Evolutionary conservation across 2,329 filamentous ascomycete species (phyloP).

Genomic region (Fusarium verticillioides): DNA sequence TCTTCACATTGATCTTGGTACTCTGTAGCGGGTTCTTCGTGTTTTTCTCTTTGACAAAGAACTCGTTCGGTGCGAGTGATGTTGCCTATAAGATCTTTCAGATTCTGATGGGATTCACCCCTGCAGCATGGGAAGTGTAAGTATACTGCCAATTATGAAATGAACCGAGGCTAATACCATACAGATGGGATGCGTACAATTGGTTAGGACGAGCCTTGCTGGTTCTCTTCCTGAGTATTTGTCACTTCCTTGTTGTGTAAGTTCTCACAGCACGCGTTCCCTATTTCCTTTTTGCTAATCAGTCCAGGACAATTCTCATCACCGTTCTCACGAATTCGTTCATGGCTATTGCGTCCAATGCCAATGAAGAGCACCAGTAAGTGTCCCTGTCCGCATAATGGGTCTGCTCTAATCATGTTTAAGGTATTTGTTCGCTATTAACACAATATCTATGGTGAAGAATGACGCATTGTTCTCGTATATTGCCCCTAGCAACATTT

Average conservation of each 20-base stretch:
- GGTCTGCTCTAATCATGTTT: constrained; percentile 12
- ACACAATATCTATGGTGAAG: constrained; percentile 97
- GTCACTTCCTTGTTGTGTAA: constrained; percentile 90
- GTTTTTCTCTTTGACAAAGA: constrained; percentile 86
- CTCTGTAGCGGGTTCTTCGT: constrained; percentile 95
- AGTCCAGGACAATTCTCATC: constrained; percentile 80
- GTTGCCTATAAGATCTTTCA: constrained; percentile 95
- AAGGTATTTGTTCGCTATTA: constrained; percentile 91
- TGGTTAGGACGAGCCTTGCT: constrained; percentile 79
- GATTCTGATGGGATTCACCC: constrained; percentile 94
- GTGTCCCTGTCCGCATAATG: constrained; percentile 33
- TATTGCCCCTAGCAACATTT: constrained; percentile 88
- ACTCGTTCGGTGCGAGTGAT: constrained; percentile 74
- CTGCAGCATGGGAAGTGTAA: constrained; percentile 90
- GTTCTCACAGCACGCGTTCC: constrained; percentile 35
- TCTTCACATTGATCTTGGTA: constrained; percentile 85
- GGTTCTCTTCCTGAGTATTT: constrained; percentile 88
- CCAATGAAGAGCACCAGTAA: constrained; percentile 86
- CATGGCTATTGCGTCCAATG: constrained; percentile 93
- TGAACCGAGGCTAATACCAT: constrained; percentile 21
- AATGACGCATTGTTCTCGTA: constrained; percentile 97
- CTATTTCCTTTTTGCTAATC: constrained; percentile 4
- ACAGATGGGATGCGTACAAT: constrained; percentile 78
- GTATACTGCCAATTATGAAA: constrained; percentile 39
- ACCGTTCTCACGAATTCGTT: constrained; percentile 97